Conservation (phyloP, 2,329 filamentous ascomycete species). For the Penicillium italicum region DNA sequence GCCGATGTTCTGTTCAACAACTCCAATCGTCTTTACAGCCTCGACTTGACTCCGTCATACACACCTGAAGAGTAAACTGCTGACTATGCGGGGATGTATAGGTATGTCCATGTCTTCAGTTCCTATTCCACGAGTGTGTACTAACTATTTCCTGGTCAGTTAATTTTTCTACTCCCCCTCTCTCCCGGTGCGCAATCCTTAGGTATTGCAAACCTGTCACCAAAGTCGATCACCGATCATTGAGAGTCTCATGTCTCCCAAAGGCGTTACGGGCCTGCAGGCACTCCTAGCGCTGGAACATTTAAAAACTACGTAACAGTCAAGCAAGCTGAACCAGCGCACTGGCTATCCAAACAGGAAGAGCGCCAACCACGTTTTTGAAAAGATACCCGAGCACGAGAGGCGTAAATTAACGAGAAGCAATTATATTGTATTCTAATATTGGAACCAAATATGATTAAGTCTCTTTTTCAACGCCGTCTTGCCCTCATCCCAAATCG, state of each 20-base stretch:
- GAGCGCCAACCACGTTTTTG: constrained; percentile 31
- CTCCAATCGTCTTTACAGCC: constrained; percentile 68
- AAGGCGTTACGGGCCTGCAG: constrained; percentile 13
- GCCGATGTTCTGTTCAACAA: constrained; percentile 72
- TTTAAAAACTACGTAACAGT: constrained; percentile 18
- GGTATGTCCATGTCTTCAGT: constrained; percentile 45
- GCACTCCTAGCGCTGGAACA: constrained; percentile 29
- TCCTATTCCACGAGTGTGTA: background rate
- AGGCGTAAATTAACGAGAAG: background rate
- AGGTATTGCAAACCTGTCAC: constrained; percentile 34
- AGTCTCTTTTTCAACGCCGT: background rate
- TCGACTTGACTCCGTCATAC: constrained; percentile 44
- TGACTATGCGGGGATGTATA: background rate
- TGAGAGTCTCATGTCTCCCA: too few species aligned
- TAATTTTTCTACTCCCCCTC: background rate
- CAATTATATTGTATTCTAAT: background rate
- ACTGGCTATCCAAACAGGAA: constrained; percentile 32
- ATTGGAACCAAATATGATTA: background rate
- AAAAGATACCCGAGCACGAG: constrained; percentile 16
- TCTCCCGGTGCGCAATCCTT: constrained; percentile 28
- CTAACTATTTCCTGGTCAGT: background rate
- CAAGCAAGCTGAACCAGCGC: constrained; percentile 34
- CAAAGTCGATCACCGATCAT: background rate
- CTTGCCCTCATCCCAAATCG: background rate
- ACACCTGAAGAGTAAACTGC: background rate